Evolutionary conservation across 2,329 filamentous ascomycete species (phyloP).

Genomic region (Dothistroma septosporum): DNA sequence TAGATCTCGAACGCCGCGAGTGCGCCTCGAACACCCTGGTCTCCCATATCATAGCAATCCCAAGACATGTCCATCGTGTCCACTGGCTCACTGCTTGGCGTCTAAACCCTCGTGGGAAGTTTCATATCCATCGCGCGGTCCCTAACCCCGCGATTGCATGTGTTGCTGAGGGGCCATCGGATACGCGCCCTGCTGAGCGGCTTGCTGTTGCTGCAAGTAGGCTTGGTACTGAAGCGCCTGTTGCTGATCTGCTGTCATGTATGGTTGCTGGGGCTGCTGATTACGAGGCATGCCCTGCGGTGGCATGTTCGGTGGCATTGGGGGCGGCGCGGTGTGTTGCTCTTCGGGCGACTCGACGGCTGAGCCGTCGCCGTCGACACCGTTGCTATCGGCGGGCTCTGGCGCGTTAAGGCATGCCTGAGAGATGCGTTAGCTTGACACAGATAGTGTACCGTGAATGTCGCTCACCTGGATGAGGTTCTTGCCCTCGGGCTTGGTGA

Average conservation of each 20-base stretch:
- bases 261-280: constrained; percentile 29
- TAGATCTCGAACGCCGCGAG: background rate
- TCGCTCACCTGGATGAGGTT: constrained; percentile 85
- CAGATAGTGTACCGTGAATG: constrained; percentile 28
- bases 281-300: constrained; percentile 31
- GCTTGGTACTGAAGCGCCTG: constrained; percentile 39
- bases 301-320: constrained; percentile 35
- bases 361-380: constrained; percentile 46
- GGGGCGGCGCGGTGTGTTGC: constrained; percentile 56
- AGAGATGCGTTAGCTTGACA: constrained; percentile 15
- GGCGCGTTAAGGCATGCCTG: constrained; percentile 96
- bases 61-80: background rate
- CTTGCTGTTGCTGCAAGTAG: constrained; percentile 38
- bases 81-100: background rate
- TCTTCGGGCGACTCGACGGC: constrained; percentile 86
- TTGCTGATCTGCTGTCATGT: constrained; percentile 39
- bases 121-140: constrained; percentile 8
- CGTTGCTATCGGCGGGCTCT: constrained; percentile 73
- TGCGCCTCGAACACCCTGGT: background rate
- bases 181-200: constrained; percentile 34
- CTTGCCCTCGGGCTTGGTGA: constrained; percentile 98
- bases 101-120: background rate
- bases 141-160: constrained; percentile 30
- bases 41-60: background rate
- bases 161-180: constrained; percentile 37